Evolutionary conservation across 176 grass and related monocot genomes (phyloP), one percentile per base, ranked within the genome.

Genomic region (Otatea glauca): DNA sequence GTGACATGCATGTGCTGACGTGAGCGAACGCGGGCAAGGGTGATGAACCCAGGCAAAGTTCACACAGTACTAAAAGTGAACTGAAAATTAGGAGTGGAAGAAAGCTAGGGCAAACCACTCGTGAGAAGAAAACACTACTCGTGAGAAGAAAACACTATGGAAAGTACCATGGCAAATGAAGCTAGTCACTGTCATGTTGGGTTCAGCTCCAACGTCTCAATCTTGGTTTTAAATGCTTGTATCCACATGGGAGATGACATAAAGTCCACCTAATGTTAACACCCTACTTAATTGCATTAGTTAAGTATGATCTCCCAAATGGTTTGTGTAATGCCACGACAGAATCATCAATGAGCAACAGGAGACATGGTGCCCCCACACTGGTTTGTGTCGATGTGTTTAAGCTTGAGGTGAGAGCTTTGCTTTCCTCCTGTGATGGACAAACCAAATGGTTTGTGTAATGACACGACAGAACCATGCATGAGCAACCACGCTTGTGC

Each of bases 1-100:
- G 84, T 58, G 77, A 81, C 77, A 58, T 75, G 35, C 61, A 81
- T 87, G 77, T 65, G 67, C 17, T 73, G 76, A 80, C 77, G 71
- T 81, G 27, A 4, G 76, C 29, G 44, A 48, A 13, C 71, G 21
- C 49, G 4, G 72, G n/a, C 9, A 20, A 50, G 17, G 49, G 29
- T 44, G 21, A 62, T 44, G 75, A 18, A 78, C 44, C 56, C 75
- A 45, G 25, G 18, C 21, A 61, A 24, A 77, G 37, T 56, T 60
- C 39, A 24, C 12, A 44, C 25, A n/a, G 44, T 18, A 8, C 17
- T 7, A 63, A 77, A 0, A 78, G 56, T 29, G n/a, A 43, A 50
- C 10, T 29, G 44, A 51, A 73, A 18, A 53, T 29, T 29, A 29
- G 29, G 45, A 48, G 41, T 48, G 48, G 48, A 49, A 49, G 47